Evolutionary conservation across 2,329 filamentous ascomycete genomes (phyloP), one percentile per base, ranked within the genome.

Genomic region (Diaporthe sp.): DNA sequence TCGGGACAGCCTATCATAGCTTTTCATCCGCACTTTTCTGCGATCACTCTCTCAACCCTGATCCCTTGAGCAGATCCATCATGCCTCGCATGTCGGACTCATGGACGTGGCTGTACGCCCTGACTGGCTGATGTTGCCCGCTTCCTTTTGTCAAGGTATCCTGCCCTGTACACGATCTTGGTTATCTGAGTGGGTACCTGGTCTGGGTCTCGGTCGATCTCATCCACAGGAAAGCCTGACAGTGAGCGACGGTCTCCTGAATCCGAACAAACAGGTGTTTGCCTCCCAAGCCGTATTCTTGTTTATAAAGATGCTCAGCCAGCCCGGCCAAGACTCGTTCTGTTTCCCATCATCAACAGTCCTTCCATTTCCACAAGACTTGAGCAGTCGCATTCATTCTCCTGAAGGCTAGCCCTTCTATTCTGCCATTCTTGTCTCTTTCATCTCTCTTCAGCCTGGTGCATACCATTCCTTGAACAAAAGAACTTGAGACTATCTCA

Each of bases 41-140:
- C 69, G 30, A 55, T 75, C 73, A 71, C 72, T 66, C 75, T 69
- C 58, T 76, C 74, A 63, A 76, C 79, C 78, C 79, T 79, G 77
- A 76, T 74, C 77, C 79, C 79, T 79, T 81, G 77, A 77, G 76
- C 74, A 78, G 78, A 81, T 81, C 82, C 80, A 80, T 79, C 77
- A 80, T 82, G 82, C 83, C 78, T 84, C 84, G 81, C 84, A 85
- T 82, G 80, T 75, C 77, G 78, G 78, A 78, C 78, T 78, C 76
- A 76, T 78, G 76, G 81, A 79, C 79, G 79, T 72, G 74, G 81
- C 81, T 81, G 80, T 82, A 79, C 78, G 79, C 78, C 78, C 78
- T 79, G 76, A 84, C 79, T 84, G 82, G 82, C 77, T 79, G 59
- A 74, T 78, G 74, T 77, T 78, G 73, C 78, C 70, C 75, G 70